These are phyloP conservation scores for Poa annua DNA, from an alignment of 176 grass and related monocot species.

Conservation along the genomic window DNA sequence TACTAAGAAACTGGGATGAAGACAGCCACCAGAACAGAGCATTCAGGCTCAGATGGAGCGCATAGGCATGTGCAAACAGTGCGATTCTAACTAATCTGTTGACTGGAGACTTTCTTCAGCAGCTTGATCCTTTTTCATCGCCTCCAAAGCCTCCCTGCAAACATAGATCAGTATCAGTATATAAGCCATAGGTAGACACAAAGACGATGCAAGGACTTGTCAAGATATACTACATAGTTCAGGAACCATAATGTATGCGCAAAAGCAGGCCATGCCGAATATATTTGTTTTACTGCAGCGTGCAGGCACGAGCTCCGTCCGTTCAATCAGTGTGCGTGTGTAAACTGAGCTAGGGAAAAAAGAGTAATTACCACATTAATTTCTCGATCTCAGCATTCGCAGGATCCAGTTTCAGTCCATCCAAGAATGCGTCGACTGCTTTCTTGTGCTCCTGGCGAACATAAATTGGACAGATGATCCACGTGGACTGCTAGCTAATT, in stretches of 20 bases:
- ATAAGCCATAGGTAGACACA: background rate
- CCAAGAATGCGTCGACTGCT: constrained; percentile 40
- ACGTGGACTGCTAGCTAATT: constrained; percentile 15
- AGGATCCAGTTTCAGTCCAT: constrained; percentile 47
- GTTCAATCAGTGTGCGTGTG: background rate
- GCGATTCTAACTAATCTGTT: constrained; percentile 15
- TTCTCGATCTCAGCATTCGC: constrained; percentile 26
- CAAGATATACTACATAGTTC: background rate
- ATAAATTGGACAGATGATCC: background rate
- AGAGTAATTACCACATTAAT: constrained; percentile 25
- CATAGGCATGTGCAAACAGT: background rate
- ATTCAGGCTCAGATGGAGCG: background rate
- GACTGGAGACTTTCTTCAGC: background rate
- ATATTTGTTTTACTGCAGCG: background rate
- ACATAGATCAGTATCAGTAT: background rate
- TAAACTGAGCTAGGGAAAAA: background rate
- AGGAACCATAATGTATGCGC: background rate
- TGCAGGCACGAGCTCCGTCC: background rate
- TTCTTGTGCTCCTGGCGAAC: constrained; percentile 33
- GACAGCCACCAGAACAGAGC: background rate
- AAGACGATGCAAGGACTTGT: background rate
- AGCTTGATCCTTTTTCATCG: constrained; percentile 26
- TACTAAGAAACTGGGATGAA: background rate
- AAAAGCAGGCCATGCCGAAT: background rate
- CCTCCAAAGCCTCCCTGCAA: constrained; percentile 28